Percentiles rank a stretch among this genome's conserved stretches.
Evolutionary conservation across 192 early-diverging fungal genomes (phyloP).

Genomic region (Kappamyces sp.): DNA sequence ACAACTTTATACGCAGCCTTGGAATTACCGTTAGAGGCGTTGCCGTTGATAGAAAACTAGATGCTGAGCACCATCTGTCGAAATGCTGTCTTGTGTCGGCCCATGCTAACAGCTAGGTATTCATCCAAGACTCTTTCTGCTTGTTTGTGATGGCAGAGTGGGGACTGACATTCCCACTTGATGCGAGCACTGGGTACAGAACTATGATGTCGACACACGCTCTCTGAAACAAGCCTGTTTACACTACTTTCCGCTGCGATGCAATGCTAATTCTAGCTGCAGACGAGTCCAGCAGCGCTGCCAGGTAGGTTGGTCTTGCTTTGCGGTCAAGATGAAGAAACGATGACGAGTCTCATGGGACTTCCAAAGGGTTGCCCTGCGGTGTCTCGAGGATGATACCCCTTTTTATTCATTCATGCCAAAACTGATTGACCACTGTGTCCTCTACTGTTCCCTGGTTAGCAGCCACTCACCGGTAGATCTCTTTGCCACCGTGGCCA

Average conservation of each 20-base stretch:
- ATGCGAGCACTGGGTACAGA: constrained; percentile 14
- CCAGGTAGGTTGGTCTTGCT: no score
- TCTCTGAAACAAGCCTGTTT: constrained; percentile 9
- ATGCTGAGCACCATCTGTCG: constrained; percentile 10
- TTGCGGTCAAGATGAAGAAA: constrained; percentile 6
- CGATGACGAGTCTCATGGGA: constrained; percentile 13
- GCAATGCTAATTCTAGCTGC: no score
- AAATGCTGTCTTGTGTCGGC: no score
- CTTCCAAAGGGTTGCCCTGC: background rate
- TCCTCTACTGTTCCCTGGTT: background rate
- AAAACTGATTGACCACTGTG: constrained; percentile 12
- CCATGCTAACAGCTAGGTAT: no score
- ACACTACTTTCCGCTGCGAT: background rate
- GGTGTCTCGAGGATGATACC: constrained; percentile 6
- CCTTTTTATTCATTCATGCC: constrained; percentile 14
- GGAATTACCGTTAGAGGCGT: constrained; percentile 12
- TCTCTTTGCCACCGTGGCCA: no score
- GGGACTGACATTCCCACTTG: constrained; percentile 15
- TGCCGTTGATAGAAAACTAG: constrained; percentile 7
- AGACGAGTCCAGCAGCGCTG: no score
- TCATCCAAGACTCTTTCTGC: no score
- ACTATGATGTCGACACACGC: constrained; percentile 1
- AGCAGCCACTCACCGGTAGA: no score
- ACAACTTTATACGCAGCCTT: constrained; percentile 16
- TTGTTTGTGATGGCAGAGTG: constrained; percentile 13